phyloP scores from a whole-genome alignment of 192 early-diverging fungal species.

The Entophlyctis luteolus region DNA sequence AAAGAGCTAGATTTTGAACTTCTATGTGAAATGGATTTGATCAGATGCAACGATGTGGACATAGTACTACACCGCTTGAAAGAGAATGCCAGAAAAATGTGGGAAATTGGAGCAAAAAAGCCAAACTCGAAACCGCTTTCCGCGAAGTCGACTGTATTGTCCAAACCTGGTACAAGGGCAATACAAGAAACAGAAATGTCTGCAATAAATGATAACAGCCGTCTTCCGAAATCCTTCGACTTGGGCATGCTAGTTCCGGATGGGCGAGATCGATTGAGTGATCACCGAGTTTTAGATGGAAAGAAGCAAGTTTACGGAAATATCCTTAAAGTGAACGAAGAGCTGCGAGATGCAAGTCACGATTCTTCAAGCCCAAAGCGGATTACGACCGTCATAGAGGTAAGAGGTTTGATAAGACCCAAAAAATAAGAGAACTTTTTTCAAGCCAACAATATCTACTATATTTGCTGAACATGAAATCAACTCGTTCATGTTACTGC shows the following conservation, averaged over 20 bases:
- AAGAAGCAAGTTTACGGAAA: slow-evolving; percentile 47
- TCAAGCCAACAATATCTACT: slow-evolving; percentile 42
- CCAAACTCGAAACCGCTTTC: slow-evolving; percentile 28
- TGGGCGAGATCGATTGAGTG: slow-evolving; percentile 29
- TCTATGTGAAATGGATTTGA: slow-evolving; percentile 43
- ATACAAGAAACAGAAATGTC: slow-evolving; percentile 12
- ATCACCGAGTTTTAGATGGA: slow-evolving; percentile 43
- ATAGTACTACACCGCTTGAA: slow-evolving; percentile 32
- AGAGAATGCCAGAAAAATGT: slow-evolving; percentile 41
- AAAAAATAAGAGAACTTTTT: background rate
- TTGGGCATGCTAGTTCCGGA: slow-evolving; percentile 46
- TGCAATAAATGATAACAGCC: background rate
- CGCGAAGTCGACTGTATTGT: slow-evolving; percentile 10
- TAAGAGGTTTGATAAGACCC: slow-evolving; percentile 1
- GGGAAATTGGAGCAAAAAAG: slow-evolving; percentile 33
- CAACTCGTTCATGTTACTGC: slow-evolving; percentile 41
- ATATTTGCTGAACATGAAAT: slow-evolving; percentile 58
- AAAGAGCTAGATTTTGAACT: slow-evolving; percentile 54
- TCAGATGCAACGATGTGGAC: slow-evolving; percentile 41
- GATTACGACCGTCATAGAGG: background rate
- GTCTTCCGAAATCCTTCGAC: slow-evolving; percentile 41
- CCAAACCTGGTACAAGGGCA: slow-evolving; percentile 15
- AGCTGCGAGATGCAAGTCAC: slow-evolving; percentile 37
- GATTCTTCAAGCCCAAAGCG: slow-evolving; percentile 16
- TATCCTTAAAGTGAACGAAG: slow-evolving; percentile 40